These are phyloP conservation scores for Claviceps sp. DNA, from an alignment of 2,329 filamentous ascomycete genomes.

Conservation along the genomic window DNA sequence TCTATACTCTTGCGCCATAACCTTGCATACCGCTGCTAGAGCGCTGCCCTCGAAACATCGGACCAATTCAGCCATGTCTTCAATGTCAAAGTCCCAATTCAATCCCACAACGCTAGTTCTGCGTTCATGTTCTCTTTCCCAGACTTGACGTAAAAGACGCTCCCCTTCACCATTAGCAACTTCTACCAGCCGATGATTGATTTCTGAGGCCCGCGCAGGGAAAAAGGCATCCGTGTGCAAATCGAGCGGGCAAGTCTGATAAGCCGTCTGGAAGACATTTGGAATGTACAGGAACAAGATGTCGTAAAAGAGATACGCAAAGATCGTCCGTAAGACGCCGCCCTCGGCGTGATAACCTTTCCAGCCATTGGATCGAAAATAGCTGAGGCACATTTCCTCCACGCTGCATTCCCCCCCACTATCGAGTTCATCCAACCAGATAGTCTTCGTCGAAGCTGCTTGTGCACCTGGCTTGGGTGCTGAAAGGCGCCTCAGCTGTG, in stretches of 20 bases:
- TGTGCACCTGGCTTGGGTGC: constrained; percentile 23
- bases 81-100: constrained; percentile 74
- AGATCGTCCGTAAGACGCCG: constrained; percentile 81
- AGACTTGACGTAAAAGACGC: constrained; percentile 51
- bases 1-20: constrained; percentile 89
- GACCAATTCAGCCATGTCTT: constrained; percentile 68
- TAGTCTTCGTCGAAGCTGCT: constrained; percentile 52
- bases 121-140: constrained; percentile 52
- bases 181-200: constrained; percentile 73
- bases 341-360: constrained; percentile 93
- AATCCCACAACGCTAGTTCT: constrained; percentile 82
- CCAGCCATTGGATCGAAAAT: constrained; percentile 74
- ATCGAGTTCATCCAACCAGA: constrained; percentile 73
- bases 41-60: constrained; percentile 67
- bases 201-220: constrained; percentile 70
- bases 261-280: constrained; percentile 93
- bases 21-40: constrained; percentile 74
- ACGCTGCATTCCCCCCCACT: constrained; percentile 66
- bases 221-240: constrained; percentile 90
- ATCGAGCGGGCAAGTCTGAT: constrained; percentile 87
- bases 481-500: constrained; percentile 56
- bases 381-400: constrained; percentile 84
- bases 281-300: constrained; percentile 86
- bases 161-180: constrained; percentile 73
- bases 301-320: constrained; percentile 85